Conservation (phyloP, 306 rosid species). For the Fragaria vesca region DNA sequence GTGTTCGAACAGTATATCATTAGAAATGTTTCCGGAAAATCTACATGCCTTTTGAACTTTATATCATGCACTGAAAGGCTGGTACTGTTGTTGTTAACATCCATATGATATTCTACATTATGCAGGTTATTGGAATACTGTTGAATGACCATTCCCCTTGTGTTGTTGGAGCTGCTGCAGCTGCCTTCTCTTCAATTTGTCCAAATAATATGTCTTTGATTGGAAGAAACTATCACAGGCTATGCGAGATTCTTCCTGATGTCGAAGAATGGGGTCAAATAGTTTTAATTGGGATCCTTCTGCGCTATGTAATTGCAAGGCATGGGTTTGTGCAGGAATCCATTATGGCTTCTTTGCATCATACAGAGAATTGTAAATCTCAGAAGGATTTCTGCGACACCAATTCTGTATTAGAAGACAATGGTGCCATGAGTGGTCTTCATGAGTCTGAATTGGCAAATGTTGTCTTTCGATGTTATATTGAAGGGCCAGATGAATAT, state of each 20-base stretch:
- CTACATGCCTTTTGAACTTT: neutral
- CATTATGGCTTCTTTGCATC: constrained; percentile 56
- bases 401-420: constrained; percentile 38
- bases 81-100: neutral
- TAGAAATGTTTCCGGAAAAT: neutral
- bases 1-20: neutral
- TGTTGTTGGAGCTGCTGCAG: constrained; percentile 97
- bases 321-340: constrained; percentile 87
- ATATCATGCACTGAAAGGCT: neutral
- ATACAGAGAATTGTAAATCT: constrained; percentile 29
- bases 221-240: constrained; percentile 63
- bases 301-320: constrained; percentile 78
- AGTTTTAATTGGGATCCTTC: constrained; percentile 77
- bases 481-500: constrained; percentile 92
- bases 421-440: constrained; percentile 32
- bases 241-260: constrained; percentile 91
- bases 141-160: constrained; percentile 79
- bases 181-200: constrained; percentile 89
- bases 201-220: constrained; percentile 74
- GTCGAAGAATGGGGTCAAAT: constrained; percentile 99
- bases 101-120: neutral
- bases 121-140: constrained; percentile 77
- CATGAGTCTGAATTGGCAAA: constrained; percentile 47
- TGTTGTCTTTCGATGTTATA: constrained; percentile 68
- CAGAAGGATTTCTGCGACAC: constrained; percentile 37